A percentile compares a stretch with the other conserved stretches of the same genome.
Conservation (phyloP, 2,329 filamentous ascomycete species). For the Ambrosiella xylebori region DNA sequence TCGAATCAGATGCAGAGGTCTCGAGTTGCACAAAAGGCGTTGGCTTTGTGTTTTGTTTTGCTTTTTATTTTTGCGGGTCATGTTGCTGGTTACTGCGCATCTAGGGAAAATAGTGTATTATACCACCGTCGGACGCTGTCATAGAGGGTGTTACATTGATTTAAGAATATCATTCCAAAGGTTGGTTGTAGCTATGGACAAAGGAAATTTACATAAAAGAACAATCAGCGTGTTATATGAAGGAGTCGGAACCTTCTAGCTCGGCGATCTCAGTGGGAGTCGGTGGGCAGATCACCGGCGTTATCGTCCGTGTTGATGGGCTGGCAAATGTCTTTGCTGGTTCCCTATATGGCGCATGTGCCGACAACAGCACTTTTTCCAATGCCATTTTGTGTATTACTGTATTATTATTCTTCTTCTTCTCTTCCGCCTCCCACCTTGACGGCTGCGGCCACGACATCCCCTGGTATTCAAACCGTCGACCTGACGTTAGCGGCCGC, state of each 20-base stretch:
- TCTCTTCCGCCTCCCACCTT: too few species aligned
- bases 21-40: slow-evolving; percentile 8
- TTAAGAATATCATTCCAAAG: background rate
- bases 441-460: too few species aligned
- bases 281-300: background rate
- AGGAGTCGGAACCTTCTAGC: slow-evolving; percentile 6
- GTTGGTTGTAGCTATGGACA: background rate
- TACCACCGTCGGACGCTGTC: background rate
- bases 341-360: slow-evolving; percentile 1
- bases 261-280: slow-evolving; percentile 1
- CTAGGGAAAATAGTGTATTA: background rate
- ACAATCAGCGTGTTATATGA: background rate
- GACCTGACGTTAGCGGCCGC: background rate
- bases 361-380: background rate
- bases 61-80: background rate
- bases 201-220: background rate
- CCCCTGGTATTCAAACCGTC: background rate
- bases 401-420: background rate
- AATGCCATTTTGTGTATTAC: background rate
- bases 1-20: background rate
- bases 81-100: background rate
- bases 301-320: slow-evolving; percentile 1
- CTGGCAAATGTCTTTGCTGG: background rate
- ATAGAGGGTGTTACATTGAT: background rate
- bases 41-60: slow-evolving; percentile 1